These are phyloP conservation scores for Musa itinerans DNA, from an alignment of 176 grass and related monocot genomes.

Conservation along the genomic window DNA sequence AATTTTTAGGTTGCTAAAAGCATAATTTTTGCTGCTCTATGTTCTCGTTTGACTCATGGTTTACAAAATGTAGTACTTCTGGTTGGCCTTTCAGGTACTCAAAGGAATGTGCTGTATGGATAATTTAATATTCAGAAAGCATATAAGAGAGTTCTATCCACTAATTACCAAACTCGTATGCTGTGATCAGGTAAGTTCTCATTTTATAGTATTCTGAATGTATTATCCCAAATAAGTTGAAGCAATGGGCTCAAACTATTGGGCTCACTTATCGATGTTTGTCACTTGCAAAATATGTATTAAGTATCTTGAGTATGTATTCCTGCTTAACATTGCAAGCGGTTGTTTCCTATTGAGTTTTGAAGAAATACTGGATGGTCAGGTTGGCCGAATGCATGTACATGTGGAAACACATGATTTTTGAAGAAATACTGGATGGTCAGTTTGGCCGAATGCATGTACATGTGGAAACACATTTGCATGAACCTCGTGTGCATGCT, in stretches of 20 bases:
- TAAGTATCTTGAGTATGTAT: not conserved
- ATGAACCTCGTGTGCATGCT: too few species aligned
- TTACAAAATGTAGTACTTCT: not conserved
- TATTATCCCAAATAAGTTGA: not conserved
- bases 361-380: too few species aligned
- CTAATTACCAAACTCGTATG: conserved; percentile 99
- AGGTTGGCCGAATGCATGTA: too few species aligned
- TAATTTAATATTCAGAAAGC: conserved; percentile 79
- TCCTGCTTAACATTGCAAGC: not conserved
- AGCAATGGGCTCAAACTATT: not conserved
- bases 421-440: too few species aligned
- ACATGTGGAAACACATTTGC: too few species aligned
- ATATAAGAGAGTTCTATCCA: conserved; percentile 92
- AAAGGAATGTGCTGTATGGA: conserved; percentile 94
- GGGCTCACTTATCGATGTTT: not conserved
- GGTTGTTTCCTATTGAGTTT: not conserved
- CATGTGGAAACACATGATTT: too few species aligned
- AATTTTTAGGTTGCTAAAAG: too few species aligned
- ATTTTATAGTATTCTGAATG: not conserved
- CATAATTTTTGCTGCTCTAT: too few species aligned
- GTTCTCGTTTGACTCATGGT: too few species aligned
- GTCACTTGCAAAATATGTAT: not conserved
- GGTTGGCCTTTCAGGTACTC: conserved; percentile 61
- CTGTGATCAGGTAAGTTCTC: conserved; percentile 71
- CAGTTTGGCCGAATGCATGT: too few species aligned